A percentile compares a stretch with the other conserved stretches of the same genome.
These are phyloP conservation scores for Solanum microdontum DNA, from an alignment of 257 asterid species.

Conservation along the genomic window DNA sequence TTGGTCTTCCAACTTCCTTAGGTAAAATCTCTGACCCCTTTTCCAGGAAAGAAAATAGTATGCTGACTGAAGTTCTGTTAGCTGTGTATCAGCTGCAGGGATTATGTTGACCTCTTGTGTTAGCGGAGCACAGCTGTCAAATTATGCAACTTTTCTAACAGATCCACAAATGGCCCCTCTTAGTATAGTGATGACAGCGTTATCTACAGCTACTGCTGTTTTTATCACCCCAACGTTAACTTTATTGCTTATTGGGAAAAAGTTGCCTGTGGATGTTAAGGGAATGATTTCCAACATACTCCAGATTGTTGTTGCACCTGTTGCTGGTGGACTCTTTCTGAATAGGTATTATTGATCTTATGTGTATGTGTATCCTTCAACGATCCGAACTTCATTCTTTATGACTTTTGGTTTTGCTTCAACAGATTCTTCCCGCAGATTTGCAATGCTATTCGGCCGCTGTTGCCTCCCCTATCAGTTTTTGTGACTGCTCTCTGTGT, in stretches of 20 bases:
- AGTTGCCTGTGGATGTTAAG: slow-evolving; percentile 81
- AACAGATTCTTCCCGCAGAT: slow-evolving; percentile 70
- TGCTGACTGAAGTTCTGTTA: slow-evolving; percentile 10
- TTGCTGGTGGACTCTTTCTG: slow-evolving; percentile 79
- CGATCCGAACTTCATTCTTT: background rate
- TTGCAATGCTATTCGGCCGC: slow-evolving; percentile 40
- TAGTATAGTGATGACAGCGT: slow-evolving; percentile 94
- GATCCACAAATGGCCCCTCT: slow-evolving; percentile 96
- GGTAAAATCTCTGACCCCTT: slow-evolving; percentile 25
- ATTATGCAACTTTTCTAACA: slow-evolving; percentile 82
- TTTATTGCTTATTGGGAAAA: slow-evolving; percentile 74
- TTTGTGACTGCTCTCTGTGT: slow-evolving; percentile 50
- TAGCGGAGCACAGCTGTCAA: slow-evolving; percentile 96
- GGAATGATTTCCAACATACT: slow-evolving; percentile 88
- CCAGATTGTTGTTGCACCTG: slow-evolving; percentile 86
- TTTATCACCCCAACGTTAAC: slow-evolving; percentile 77
- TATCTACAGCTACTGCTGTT: slow-evolving; percentile 88
- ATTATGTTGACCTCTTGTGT: slow-evolving; percentile 91
- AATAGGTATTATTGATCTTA: slow-evolving; percentile 37
- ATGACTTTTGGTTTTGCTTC: slow-evolving; percentile 5
- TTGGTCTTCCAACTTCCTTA: slow-evolving; percentile 76
- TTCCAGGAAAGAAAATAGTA: background rate
- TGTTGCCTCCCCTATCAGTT: slow-evolving; percentile 39
- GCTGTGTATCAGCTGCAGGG: slow-evolving; percentile 64
- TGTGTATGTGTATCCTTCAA: background rate